Conservation (phyloP, 352 stramenopile species). For the Blastocystis sp. region DNA sequence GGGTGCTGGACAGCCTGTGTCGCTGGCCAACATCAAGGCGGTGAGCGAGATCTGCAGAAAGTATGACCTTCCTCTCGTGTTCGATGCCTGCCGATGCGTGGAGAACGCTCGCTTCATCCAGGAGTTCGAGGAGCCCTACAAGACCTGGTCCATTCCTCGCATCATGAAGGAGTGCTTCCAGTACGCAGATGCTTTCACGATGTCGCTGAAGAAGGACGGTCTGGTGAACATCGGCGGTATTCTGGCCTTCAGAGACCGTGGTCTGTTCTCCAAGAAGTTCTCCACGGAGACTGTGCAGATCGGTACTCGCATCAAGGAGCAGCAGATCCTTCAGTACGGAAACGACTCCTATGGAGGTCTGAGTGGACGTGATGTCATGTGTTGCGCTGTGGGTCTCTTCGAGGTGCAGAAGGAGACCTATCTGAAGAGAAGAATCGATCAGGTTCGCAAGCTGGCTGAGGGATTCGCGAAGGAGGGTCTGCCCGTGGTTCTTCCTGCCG, state of each 20-base stretch:
- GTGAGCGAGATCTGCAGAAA: conserved; percentile 53
- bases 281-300: conserved; percentile 49
- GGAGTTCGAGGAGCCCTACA: conserved; percentile 62
- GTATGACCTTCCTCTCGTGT: conserved; percentile 56
- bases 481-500: conserved; percentile 45
- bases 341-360: conserved; percentile 62
- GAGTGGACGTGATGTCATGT: conserved; percentile 59
- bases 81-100: conserved; percentile 60
- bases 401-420: conserved; percentile 59
- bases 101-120: conserved; percentile 62
- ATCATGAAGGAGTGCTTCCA: conserved; percentile 60
- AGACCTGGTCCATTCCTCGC: conserved; percentile 29
- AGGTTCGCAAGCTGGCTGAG: conserved; percentile 51
- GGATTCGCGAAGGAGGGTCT: conserved; percentile 59
- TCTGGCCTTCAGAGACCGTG: conserved; percentile 54
- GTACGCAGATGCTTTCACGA: conserved; percentile 53
- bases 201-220: conserved; percentile 64
- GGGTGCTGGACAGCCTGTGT: conserved; percentile 57
- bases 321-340: conserved; percentile 62
- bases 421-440: conserved; percentile 52
- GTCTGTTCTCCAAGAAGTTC: conserved; percentile 61
- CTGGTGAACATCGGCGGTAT: conserved; percentile 62
- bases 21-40: conserved; percentile 57
- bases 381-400: conserved; percentile 54
- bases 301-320: conserved; percentile 61